Conservation (phyloP, 2,329 filamentous ascomycete genomes). For the Chaetoscypha palmicola region DNA sequence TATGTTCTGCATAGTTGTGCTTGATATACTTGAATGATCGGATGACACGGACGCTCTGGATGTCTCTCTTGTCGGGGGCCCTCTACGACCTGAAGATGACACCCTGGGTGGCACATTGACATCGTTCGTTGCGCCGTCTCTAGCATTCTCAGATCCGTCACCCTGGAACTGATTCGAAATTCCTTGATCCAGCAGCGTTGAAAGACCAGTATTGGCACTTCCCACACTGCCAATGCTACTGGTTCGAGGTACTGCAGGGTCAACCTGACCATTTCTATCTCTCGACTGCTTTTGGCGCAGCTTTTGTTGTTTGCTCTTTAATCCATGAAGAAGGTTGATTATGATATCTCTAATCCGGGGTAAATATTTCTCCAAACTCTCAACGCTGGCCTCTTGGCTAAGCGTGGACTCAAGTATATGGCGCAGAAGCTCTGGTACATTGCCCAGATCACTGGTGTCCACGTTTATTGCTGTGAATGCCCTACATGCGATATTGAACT, state of each 20-base stretch:
- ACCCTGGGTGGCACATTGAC: constrained; percentile 40
- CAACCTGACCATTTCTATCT: constrained; percentile 33
- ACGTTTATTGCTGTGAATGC: constrained; percentile 97
- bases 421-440: constrained; percentile 85
- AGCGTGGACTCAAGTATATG: constrained; percentile 91
- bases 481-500: constrained; percentile 98
- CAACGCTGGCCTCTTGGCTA: constrained; percentile 89
- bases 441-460: constrained; percentile 87
- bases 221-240: constrained; percentile 53
- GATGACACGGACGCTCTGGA: constrained; percentile 45
- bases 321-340: constrained; percentile 88
- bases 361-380: constrained; percentile 88
- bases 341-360: constrained; percentile 97
- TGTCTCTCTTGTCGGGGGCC: constrained; percentile 39
- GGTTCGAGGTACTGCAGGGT: constrained; percentile 31
- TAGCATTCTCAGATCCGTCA: constrained; percentile 17
- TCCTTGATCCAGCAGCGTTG: constrained; percentile 53
- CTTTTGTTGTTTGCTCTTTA: constrained; percentile 96
- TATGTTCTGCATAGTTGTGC: constrained; percentile 66
- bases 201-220: constrained; percentile 51
- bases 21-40: constrained; percentile 64
- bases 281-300: constrained; percentile 58
- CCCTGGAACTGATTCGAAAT: constrained; percentile 24
- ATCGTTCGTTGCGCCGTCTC: constrained; percentile 26
- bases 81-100: constrained; percentile 29